phyloP scores from a whole-genome alignment of 495 filamentous ascomycete species.

The Penicillium mononematosum region DNA sequence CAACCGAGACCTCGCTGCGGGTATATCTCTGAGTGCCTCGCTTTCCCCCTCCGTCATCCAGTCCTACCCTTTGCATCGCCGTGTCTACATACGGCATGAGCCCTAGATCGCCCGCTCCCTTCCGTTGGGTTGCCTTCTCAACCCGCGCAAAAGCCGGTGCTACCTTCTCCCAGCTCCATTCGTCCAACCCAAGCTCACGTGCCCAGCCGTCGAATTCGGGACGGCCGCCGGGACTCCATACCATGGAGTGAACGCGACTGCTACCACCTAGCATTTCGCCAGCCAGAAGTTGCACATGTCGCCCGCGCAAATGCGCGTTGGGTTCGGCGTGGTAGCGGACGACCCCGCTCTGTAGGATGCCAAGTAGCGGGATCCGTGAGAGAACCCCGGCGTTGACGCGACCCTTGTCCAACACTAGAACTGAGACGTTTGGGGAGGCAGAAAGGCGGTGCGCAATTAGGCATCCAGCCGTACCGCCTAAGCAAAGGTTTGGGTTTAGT shows the following conservation, averaged over 20 bases:
- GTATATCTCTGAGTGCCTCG: slow-evolving; percentile 4
- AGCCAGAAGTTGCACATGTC: neutral
- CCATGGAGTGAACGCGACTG: neutral
- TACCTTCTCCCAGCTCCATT: slow-evolving; percentile 3
- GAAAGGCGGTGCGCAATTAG: slow-evolving; percentile 1
- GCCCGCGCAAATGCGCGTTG: neutral
- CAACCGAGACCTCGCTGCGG: slow-evolving; percentile 3
- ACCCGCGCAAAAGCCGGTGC: neutral
- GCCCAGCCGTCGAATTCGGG: slow-evolving; percentile 4
- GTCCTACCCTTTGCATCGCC: neutral
- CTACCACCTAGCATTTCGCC: slow-evolving; percentile 3
- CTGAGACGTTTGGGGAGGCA: neutral
- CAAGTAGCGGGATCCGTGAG: slow-evolving; percentile 1
- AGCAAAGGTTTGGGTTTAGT: neutral
- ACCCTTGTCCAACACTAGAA: slow-evolving; percentile 3
- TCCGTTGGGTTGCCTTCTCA: neutral
- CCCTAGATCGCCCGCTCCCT: neutral
- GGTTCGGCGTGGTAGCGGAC: neutral
- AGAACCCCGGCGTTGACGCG: neutral
- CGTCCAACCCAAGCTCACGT: neutral
- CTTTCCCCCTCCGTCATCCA: neutral
- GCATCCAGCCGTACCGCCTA: slow-evolving; percentile 2
- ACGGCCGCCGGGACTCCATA: slow-evolving; percentile 1
- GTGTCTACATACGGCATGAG: neutral
- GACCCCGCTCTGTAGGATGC: neutral